Evolutionary conservation across 495 filamentous ascomycete genomes (phyloP).

Genomic region (Parathielavia hyrcaniae): DNA sequence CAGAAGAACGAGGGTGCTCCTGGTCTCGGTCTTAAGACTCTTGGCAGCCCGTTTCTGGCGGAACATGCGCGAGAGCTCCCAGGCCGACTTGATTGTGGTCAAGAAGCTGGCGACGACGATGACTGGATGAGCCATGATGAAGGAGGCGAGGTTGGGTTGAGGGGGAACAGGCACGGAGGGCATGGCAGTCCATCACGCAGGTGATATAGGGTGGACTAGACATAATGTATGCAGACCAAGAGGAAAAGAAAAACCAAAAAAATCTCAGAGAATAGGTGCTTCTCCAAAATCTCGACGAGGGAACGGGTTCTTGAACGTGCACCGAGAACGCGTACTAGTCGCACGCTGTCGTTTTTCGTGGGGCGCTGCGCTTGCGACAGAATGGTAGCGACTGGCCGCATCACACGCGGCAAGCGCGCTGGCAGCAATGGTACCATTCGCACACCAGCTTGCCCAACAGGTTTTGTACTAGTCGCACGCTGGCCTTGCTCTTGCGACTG

Average conservation of each 20-base stretch:
- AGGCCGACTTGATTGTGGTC: constrained; percentile 12
- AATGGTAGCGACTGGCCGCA: constrained; percentile 3
- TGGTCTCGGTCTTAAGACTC: constrained; percentile 9
- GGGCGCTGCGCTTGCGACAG: constrained; percentile 4
- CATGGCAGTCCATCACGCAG: constrained; percentile 8
- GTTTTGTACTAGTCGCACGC: not conserved
- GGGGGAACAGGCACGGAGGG: constrained; percentile 4
- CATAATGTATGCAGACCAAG: not conserved
- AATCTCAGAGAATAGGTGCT: not conserved
- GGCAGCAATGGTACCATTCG: not conserved
- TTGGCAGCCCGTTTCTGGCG: constrained; percentile 11
- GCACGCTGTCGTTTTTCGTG: constrained; percentile 5
- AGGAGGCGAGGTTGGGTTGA: constrained; percentile 7
- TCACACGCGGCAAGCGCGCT: constrained; percentile 1
- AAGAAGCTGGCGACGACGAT: constrained; percentile 17
- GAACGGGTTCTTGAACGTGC: constrained; percentile 14
- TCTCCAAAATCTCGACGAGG: constrained; percentile 2
- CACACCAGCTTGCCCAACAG: constrained; percentile 1
- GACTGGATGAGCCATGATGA: constrained; percentile 13
- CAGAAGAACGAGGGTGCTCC: constrained; percentile 12
- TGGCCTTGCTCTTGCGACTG: constrained; percentile 4
- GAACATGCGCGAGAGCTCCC: constrained; percentile 14
- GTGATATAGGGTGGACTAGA: constrained; percentile 13
- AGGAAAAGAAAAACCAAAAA: too few species aligned
- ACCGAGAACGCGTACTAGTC: constrained; percentile 12